phyloP scores from a whole-genome alignment of 2,329 filamentous ascomycete genomes.

The Ascosphaera apis region DNA sequence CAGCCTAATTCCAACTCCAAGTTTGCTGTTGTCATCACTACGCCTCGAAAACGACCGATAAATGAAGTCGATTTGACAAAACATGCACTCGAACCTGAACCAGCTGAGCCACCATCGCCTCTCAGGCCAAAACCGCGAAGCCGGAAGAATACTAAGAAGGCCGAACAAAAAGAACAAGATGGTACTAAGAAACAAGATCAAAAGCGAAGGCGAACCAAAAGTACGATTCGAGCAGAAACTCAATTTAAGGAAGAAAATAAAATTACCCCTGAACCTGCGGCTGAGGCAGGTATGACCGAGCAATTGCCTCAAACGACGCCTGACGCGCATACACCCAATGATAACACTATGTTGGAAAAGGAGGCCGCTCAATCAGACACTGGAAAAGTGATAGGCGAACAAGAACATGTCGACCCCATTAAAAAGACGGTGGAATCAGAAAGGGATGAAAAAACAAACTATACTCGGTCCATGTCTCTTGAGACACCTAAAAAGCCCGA shows the following conservation, averaged over 20 bases:
- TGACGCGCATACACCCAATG: constrained; percentile 1
- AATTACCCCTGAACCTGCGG: neutral
- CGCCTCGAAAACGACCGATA: neutral
- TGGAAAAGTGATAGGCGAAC: no score
- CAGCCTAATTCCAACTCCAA: neutral
- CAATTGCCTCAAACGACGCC: neutral
- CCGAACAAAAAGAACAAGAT: neutral
- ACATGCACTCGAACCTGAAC: neutral
- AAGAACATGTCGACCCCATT: no score
- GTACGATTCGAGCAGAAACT: neutral
- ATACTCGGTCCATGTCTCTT: neutral
- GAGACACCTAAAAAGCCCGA: constrained; percentile 4
- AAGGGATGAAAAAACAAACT: no score
- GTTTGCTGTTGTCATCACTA: neutral
- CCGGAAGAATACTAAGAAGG: neutral
- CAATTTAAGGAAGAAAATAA: neutral
- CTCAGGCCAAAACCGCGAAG: neutral
- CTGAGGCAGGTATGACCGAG: neutral
- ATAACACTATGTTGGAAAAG: neutral
- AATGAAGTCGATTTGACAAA: neutral
- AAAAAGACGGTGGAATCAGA: no score
- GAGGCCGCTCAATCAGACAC: neutral
- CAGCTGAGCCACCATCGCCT: neutral
- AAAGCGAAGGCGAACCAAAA: neutral
- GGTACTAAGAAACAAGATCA: neutral